Evolutionary conservation across 2,329 filamentous ascomycete species (phyloP).

Genomic region (Teratosphaeria zuluensis): DNA sequence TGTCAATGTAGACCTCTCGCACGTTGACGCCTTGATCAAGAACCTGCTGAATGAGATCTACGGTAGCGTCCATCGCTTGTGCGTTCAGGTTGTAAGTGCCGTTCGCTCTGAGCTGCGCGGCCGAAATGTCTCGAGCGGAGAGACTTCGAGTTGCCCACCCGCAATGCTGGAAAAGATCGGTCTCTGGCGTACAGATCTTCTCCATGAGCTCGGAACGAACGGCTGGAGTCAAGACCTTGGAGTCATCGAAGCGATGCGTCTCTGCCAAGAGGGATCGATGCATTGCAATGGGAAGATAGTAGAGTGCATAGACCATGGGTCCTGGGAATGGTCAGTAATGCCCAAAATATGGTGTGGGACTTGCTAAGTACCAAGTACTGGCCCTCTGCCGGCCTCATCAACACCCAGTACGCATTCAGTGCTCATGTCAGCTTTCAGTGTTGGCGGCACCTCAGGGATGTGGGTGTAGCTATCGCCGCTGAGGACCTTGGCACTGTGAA

Average conservation of each 20-base stretch:
- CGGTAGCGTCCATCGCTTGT: slow-evolving; percentile 87
- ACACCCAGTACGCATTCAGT: slow-evolving; percentile 72
- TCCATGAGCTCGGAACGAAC: slow-evolving; percentile 65
- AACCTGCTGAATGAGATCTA: slow-evolving; percentile 69
- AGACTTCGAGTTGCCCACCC: slow-evolving; percentile 79
- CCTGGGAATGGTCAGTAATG: slow-evolving; percentile 27
- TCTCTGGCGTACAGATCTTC: slow-evolving; percentile 56
- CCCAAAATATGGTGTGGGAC: not conserved
- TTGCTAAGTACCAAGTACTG: slow-evolving; percentile 63
- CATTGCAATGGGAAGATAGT: slow-evolving; percentile 58
- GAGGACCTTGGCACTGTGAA: slow-evolving; percentile 30
- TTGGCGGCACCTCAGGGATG: slow-evolving; percentile 35
- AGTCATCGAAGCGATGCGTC: slow-evolving; percentile 86
- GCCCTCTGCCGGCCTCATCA: slow-evolving; percentile 87
- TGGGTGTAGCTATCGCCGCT: slow-evolving; percentile 39
- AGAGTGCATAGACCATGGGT: slow-evolving; percentile 58
- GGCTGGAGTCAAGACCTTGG: slow-evolving; percentile 76
- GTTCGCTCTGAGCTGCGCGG: slow-evolving; percentile 61
- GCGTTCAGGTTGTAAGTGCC: slow-evolving; percentile 82
- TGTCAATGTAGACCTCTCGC: slow-evolving; percentile 88
- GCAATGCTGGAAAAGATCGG: slow-evolving; percentile 52
- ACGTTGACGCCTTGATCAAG: slow-evolving; percentile 71
- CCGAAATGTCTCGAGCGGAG: slow-evolving; percentile 72
- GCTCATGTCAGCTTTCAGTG: slow-evolving; percentile 31
- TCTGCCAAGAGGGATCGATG: slow-evolving; percentile 65